Conservation (phyloP, 108 stramenopile species). For the Cyclostephanos tholiformis region DNA sequence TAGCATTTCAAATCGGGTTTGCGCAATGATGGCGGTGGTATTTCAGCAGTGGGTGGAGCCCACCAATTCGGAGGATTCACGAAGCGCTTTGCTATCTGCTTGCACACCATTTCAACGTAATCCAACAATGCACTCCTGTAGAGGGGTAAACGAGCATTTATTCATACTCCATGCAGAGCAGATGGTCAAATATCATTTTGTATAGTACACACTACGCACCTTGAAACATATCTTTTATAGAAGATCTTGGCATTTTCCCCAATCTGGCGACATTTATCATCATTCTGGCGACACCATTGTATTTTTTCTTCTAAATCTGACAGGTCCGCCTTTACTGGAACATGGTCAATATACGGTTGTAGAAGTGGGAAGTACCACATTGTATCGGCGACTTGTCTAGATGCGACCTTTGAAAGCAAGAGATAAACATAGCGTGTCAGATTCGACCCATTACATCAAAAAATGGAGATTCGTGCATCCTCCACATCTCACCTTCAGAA, state of each 20-base stretch:
- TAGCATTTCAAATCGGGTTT: slow-evolving; percentile 76
- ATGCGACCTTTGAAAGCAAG: slow-evolving; percentile 59
- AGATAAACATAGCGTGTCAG: not conserved
- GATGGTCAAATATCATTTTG: not conserved
- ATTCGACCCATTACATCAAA: not conserved
- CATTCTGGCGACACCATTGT: slow-evolving; percentile 95
- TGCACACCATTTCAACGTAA: slow-evolving; percentile 91
- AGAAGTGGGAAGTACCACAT: slow-evolving; percentile 99
- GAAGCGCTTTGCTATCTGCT: slow-evolving; percentile 80
- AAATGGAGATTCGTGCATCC: not conserved
- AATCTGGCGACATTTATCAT: slow-evolving; percentile 93
- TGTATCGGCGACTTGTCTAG: slow-evolving; percentile 90
- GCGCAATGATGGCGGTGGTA: slow-evolving; percentile 61
- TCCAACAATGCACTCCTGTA: slow-evolving; percentile 82
- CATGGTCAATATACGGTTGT: slow-evolving; percentile 94
- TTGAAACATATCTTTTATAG: slow-evolving; percentile 85
- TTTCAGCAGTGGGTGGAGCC: slow-evolving; percentile 54
- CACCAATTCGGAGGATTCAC: slow-evolving; percentile 79
- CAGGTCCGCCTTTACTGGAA: slow-evolving; percentile 95
- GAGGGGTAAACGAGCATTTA: slow-evolving; percentile 6
- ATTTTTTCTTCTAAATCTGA: slow-evolving; percentile 97
- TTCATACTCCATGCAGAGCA: not conserved
- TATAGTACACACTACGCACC: slow-evolving; percentile 19
- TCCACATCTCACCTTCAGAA: slow-evolving; percentile 73
- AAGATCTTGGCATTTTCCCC: slow-evolving; percentile 77